Evolutionary conservation across 2,329 filamentous ascomycete species (phyloP), one percentile per base, ranked within the genome.

Genomic region (Trichophyton verrucosum): DNA sequence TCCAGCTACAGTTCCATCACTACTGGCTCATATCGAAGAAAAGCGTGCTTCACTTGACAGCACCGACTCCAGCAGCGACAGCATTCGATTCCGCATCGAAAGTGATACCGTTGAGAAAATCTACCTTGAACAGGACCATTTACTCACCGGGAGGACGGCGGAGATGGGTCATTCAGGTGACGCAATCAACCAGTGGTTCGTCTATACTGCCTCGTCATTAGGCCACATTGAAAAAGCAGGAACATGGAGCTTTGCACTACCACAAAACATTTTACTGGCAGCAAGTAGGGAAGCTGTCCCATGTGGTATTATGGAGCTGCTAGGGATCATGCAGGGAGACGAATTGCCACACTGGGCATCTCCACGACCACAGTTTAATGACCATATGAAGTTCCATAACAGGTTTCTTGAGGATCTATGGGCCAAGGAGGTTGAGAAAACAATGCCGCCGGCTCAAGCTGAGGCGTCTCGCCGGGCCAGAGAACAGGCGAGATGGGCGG

Each of bases 271-370:
- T 46, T 42, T 63, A 59, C 57, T 62, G 7, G 68, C 67, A 55
- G 61, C 63, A 13, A 64, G 64, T n/a, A 66, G 65, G 47, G 67
- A 69, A 58, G 64, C 66, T 2, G 62, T 69, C 7, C 68, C 68
- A 15, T 69, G 68, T 60, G 68, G 68, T 36, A 60, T 70, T 20
- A 66, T 70, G 65, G 69, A 69, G 4, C 57, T 68, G 8, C 65
- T 70, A 3, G 67, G 63, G 11, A 61, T 70, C 15, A 63, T 70
- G 36, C 59, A 63, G 20, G 63, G 66, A 55, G 64, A 63, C 33
- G 67, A 68, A n/a, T 61, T 68, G 2, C 67, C 69, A 11, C 65
- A 66, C 17, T 70, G 68, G 68, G 49, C 61, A 3, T 63, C 57
- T 13, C 61, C 67, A 8, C 65, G 61, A 3, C 59, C 60, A 40